Base-by-base conservation (phyloP, 805 yeast species). In the Scheffersomyces ergatensis region DNA sequence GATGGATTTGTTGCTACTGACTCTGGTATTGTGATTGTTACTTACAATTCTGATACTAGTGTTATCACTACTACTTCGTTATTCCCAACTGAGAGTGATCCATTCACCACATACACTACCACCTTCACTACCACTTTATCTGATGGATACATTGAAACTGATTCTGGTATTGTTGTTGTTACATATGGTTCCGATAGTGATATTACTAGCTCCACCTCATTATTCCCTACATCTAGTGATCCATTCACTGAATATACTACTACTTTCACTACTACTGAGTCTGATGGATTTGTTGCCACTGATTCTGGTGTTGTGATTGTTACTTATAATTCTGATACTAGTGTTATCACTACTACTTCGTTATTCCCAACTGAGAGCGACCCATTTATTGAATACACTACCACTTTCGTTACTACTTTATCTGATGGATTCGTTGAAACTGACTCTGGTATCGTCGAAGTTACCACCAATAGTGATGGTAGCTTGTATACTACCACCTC, bases 271-370 rank as follows among this genome's bases (percentile, higher is more conserved):
- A 42, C 46, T 15, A 39, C 50, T 11, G 47, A 40, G 14, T 20
- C 40, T 29, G 46, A 36, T 14, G 50, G 53, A 15, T 39, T 38
- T 14, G 40, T 44, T 9, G 43, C 42, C 8, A 54, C 57, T 12
- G 49, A 49, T 14, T 42, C 55, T 9, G 57, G 54, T 34, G 51
- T 42, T n/a, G 52, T 48, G 26, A 19, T 35, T 15, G 42, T 45
- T 7, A 37, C 45, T 2, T 45, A 48, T 29, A 34, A 47, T 37
- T 14, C 42, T 2, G 36, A 18, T 15, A 49, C 49, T 4, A n/a
- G 15, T 5, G 36, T 32, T 24, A 24, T 17, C 40, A 45, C 51
- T 11, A 33, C 45, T 7, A 44, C 51, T 4, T 42, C 44, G 3
- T 23, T 23, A 23, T 23, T 23, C 25, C 25, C 25, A 23, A 23